Base-by-base conservation (phyloP, 495 filamentous ascomycete species). In the Aspergillus steynii region DNA sequence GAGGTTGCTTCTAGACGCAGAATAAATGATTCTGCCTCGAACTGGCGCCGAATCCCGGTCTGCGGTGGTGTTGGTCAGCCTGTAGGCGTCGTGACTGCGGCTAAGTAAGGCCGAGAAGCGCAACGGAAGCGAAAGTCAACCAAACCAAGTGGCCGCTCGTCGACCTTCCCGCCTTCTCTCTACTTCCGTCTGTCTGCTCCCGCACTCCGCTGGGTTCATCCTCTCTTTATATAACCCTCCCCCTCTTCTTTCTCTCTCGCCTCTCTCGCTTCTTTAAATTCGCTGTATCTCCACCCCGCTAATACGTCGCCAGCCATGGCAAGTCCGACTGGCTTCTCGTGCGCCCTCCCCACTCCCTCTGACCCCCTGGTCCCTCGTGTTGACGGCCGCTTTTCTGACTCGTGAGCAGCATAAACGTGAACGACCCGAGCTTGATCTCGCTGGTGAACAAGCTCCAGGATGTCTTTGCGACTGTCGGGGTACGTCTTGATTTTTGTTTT, bases 361-460 rank as follows among this genome's bases (percentile, higher is more conserved):
- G 61, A 61, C 61, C 62, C 64, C 64, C 68, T 58, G 9, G 14
- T 60, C 53, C 58, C 57, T 29, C 61, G 62, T 61, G 69, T 64
- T 60, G 62, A 62, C 57, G 66, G 50, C 55, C 64, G 61, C 71
- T 62, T 64, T 70, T 29, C 25, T 75, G 67, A 77, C 67, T 53
- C 31, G n/a, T 59, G 53, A 61, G 67, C 72, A 90, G 88, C 66
- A 90, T 91, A 67, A 92, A 90, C 70, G 88, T 92, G 62, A 92
- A 92, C 70, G 89, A 92, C 68, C 89, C 89, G 27, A 83, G 83
- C 63, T 82, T 92, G 68, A 92, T 92, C 74, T 97, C 95, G 67
- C 88, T 98, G 63, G 95, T 99, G 68, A 99, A 99, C 82, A 97
- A 96, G 80, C 87, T 99, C 29, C 95, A 99, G 73, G 95, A 99